Evolutionary conservation across 345 rosid species (phyloP), one percentile per base, ranked within the genome.

Genomic region (Aquilaria malaccensis): DNA sequence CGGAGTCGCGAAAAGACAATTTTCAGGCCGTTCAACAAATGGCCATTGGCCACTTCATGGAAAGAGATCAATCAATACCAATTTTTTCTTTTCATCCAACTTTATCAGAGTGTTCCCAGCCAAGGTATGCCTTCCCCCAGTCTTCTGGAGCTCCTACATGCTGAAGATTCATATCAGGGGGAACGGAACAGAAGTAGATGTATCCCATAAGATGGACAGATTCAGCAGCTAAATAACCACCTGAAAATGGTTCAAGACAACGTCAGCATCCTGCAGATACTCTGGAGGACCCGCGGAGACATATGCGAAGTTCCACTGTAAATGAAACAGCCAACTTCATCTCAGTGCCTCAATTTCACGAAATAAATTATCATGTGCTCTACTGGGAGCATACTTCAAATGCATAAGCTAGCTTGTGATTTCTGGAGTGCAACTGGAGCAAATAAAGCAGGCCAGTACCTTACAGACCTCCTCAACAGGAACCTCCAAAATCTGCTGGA

Each of bases 271-370:
- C 62, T 70, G 79, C 75, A 91, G 77, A 71, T 88, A 88, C 67
- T 91, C 98, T 0, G 92, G 95, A 30, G 88, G 98, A 67, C 96
- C 91, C 70, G 86, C 72, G 2, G 98, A 85, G 67, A 91, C 67
- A 60, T 83, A 88, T 10, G 98, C 98, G 76, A 84, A 88, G 70
- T 81, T 81, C 98, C 98, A 91, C 98, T 91, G 77, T 30, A 11
- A 14, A 1, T 53, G 22, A 31, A 14, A 22, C 22, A 22, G 22
- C 22, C 22, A 22, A 22, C 22, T 22, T 22, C 1, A 22, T 22
- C 1, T 22, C 22, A 22, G 22, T 22, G 22, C 1, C 22, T 22
- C 22, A 22, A 22, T 22, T 22, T 22, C 22, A 22, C 22, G 22
- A 22, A 22, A 22, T 22, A 22, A 22, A 22, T 22, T 22, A 22